Evolutionary conservation across 2,329 filamentous ascomycete genomes (phyloP), one percentile per base, ranked within the genome.

Genomic region (Sporothrix euskadiensis): DNA sequence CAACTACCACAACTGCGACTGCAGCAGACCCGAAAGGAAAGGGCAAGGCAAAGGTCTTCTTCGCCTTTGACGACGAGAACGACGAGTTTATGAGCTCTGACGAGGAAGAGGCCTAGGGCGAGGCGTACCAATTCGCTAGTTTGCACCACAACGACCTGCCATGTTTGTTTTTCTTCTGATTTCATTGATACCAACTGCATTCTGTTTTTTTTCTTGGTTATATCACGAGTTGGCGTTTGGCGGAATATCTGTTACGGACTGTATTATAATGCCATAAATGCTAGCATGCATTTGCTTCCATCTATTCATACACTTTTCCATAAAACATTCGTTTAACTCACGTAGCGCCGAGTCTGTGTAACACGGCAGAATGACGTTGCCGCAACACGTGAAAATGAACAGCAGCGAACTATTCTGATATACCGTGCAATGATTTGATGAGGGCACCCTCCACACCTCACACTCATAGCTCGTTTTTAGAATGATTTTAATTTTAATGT

Each of bases 51-150:
- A 83, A 78, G 78, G 83, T 86, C 0, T 93, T 94, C 78, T 92
- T 91, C 77, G 92, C 92, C 0, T 95, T 94, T 82, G 92, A 94
- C 75, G 92, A 94, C 75, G 91, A 94, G 47, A 91, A 93, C 71
- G 91, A 94, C 65, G 90, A 92, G 78, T 91, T 91, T 75, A 89
- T 91, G 87, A 91, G 89, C 77, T 90, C 88, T 70, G 88, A 90
- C n/a, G 89, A 90, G 47, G 86, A 87, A 14, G 82, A 84, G 6
- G 81, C n/a, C 5, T 16, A 16, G 22, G 30, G 10, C 83, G 73
- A 74, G 14, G 76, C 56, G 73, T 75, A 75, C 41, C 26, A 16
- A 19, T 39, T 19, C 3, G 59, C 41, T 12, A 16, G 16, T 39
- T 19, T 16, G 59, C 5, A 35, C 56, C 14, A 8, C 16, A 14